These are phyloP conservation scores for Boletus reticuloceps DNA, from an alignment of 768 basidiomycete genomes.

Conservation along the genomic window DNA sequence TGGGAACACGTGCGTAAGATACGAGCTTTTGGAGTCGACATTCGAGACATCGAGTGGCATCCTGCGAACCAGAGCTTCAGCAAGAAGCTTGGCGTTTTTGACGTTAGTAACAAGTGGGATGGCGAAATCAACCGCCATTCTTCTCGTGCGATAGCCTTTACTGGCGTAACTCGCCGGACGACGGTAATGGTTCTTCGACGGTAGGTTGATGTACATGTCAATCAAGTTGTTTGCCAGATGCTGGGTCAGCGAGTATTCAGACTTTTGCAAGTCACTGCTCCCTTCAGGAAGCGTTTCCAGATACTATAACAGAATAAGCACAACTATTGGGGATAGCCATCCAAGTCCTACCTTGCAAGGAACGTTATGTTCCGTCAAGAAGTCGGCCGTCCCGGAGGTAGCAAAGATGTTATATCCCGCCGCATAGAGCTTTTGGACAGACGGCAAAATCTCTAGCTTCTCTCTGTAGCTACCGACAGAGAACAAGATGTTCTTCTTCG, in stretches of 20 bases:
- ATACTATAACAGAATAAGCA: constrained; percentile 50
- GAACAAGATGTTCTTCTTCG: constrained; percentile 97
- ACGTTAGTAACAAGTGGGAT: constrained; percentile 97
- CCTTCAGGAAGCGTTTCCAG: constrained; percentile 83
- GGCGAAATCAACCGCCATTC: constrained; percentile 99
- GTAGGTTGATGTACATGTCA: constrained; percentile 99
- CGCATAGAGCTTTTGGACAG: constrained; percentile 90
- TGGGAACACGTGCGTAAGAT: constrained; percentile 86
- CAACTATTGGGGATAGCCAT: background rate
- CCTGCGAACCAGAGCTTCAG: constrained; percentile 88
- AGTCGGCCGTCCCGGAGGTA: constrained; percentile 95
- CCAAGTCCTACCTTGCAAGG: constrained; percentile 75
- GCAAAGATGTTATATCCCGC: constrained; percentile 97
- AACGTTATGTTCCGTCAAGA: constrained; percentile 94
- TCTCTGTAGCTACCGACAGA: constrained; percentile 97
- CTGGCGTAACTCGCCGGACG: constrained; percentile 96
- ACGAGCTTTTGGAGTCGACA: constrained; percentile 93
- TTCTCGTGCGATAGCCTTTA: constrained; percentile 93
- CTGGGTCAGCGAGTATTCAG: constrained; percentile 95
- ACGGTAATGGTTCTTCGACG: constrained; percentile 96
- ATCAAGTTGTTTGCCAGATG: constrained; percentile 96
- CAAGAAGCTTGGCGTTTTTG: constrained; percentile 96
- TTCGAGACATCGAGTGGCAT: constrained; percentile 88
- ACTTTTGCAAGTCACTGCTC: constrained; percentile 79
- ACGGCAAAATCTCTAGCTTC: constrained; percentile 94